phyloP scores from a whole-genome alignment of 1,284 basidiomycete genomes.

The Ustilago shanxiensis region DNA sequence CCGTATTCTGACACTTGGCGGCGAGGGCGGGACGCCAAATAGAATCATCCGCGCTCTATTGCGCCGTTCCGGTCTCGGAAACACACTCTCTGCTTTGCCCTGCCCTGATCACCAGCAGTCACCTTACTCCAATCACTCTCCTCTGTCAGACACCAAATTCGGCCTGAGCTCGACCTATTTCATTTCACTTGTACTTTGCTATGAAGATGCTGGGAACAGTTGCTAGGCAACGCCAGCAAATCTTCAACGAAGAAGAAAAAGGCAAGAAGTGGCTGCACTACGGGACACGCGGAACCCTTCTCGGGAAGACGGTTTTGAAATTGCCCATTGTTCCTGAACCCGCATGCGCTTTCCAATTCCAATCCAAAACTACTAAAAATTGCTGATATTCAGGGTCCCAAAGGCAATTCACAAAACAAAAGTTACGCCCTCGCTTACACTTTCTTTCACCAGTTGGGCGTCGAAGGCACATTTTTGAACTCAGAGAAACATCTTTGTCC shows the following conservation, averaged over 20 bases:
- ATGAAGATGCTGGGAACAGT: background rate
- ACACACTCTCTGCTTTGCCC: background rate
- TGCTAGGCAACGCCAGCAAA: no score
- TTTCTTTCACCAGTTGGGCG: conserved; percentile 4
- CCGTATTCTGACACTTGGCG: background rate
- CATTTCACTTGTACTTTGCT: background rate
- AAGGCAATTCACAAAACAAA: background rate
- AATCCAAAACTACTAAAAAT: no score
- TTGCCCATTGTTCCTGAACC: background rate
- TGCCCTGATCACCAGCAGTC: background rate
- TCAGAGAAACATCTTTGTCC: conserved; percentile 10
- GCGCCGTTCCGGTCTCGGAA: no score
- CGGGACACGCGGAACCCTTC: conserved; percentile 18
- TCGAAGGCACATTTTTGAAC: conserved; percentile 11
- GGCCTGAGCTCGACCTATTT: background rate
- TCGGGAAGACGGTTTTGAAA: background rate
- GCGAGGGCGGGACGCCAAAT: no score
- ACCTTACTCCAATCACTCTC: background rate
- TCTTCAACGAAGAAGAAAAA: no score
- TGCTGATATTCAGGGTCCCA: conserved; percentile 2
- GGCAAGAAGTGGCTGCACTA: conserved; percentile 16
- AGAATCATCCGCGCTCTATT: no score
- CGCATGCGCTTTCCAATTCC: no score
- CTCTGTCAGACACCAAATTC: no score
- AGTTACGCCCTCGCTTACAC: conserved; percentile 14